Evolutionary conservation across 2,329 filamentous ascomycete genomes (phyloP).

Genomic region (Alternaria solani): DNA sequence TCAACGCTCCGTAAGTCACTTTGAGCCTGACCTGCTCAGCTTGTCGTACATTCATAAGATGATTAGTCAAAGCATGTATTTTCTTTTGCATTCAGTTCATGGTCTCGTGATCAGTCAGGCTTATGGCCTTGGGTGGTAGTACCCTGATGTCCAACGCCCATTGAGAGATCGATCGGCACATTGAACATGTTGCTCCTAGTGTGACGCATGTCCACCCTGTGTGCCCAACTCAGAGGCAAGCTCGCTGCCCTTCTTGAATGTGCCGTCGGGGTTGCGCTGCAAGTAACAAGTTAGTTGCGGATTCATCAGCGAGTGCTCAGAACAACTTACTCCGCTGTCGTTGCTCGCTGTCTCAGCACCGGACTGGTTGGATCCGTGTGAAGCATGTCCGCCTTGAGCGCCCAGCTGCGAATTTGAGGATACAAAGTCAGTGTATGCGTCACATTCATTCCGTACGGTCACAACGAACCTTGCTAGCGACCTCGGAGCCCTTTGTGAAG

Average conservation of each 20-base stretch:
- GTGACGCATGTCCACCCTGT: slow-evolving; percentile 41
- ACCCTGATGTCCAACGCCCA: neutral
- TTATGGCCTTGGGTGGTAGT: neutral
- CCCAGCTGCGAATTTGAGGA: slow-evolving; percentile 33
- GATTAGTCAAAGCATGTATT: neutral
- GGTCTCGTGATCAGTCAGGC: neutral
- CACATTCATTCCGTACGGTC: neutral
- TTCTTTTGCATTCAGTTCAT: neutral
- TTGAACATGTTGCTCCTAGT: slow-evolving; percentile 17
- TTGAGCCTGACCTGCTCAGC: neutral
- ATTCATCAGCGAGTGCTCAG: slow-evolving; percentile 41
- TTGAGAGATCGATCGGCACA: neutral
- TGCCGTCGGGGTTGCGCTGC: slow-evolving; percentile 55
- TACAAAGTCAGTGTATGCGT: neutral
- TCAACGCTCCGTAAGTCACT: neutral
- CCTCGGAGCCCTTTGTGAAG: slow-evolving; percentile 49
- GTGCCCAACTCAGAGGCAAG: slow-evolving; percentile 48
- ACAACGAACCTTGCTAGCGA: slow-evolving; percentile 43
- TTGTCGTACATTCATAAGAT: neutral
- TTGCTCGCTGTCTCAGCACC: slow-evolving; percentile 11
- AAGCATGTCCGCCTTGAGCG: slow-evolving; percentile 45
- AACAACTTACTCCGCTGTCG: slow-evolving; percentile 33
- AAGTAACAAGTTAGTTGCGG: slow-evolving; percentile 22
- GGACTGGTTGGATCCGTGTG: slow-evolving; percentile 35
- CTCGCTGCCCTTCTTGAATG: slow-evolving; percentile 48